phyloP scores from a whole-genome alignment of 352 stramenopile genomes.

The Phytophthora cryptogea region DNA sequence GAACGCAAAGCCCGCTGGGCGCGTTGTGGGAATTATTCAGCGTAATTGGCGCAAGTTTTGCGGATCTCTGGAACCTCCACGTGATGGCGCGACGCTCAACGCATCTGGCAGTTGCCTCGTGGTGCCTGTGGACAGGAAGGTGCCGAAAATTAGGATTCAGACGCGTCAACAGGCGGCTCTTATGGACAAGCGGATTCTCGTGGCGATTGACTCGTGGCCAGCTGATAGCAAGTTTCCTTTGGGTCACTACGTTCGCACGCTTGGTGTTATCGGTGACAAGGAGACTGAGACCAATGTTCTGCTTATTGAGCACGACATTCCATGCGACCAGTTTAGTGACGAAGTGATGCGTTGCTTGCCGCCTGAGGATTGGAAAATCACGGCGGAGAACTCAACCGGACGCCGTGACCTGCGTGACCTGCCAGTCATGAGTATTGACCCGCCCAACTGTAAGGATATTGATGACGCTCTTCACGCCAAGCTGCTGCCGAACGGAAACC shows the following conservation, averaged over 20 bases:
- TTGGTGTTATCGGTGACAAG: conserved; percentile 96
- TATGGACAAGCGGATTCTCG: conserved; percentile 94
- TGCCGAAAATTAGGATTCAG: conserved; percentile 95
- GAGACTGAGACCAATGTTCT: conserved; percentile 97
- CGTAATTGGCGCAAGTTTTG: conserved; percentile 95
- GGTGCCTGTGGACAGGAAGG: conserved; percentile 85
- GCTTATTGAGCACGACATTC: conserved; percentile 97
- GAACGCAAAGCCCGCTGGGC: conserved; percentile 70
- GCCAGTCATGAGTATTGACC: conserved; percentile 92
- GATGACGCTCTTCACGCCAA: conserved; percentile 98
- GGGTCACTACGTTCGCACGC: conserved; percentile 96
- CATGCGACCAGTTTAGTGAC: conserved; percentile 80
- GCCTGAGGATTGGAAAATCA: conserved; percentile 95
- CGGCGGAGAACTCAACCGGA: conserved; percentile 90
- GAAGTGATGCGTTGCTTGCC: conserved; percentile 94
- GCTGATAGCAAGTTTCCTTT: conserved; percentile 88
- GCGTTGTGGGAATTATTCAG: conserved; percentile 92
- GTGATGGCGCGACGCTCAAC: conserved; percentile 43
- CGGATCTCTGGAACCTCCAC: conserved; percentile 91
- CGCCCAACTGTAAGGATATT: conserved; percentile 95
- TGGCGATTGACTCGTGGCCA: conserved; percentile 96
- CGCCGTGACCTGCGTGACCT: conserved; percentile 93
- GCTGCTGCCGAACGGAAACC: conserved; percentile 91
- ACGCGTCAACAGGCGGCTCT: conserved; percentile 92
- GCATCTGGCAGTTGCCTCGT: conserved; percentile 72